Conservation (phyloP, 129 eudicot genomes). For the Smallanthus sonchifolius region DNA sequence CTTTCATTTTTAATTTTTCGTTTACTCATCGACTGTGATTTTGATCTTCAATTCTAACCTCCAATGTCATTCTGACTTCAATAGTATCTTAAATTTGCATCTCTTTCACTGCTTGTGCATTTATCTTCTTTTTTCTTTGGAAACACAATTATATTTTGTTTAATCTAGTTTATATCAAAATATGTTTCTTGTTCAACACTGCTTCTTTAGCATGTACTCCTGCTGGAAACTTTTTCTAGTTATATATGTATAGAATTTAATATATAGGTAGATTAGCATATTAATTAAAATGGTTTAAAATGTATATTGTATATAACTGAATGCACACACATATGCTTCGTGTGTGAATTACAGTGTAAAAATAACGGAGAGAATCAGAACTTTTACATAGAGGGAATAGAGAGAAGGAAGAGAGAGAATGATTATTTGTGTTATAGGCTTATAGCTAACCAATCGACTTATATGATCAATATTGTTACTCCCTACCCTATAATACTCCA, state of each 20-base stretch:
- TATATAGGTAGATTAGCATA: not conserved
- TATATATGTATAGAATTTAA: not conserved
- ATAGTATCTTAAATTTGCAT: not conserved
- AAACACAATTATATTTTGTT: not conserved
- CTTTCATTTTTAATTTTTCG: not conserved
- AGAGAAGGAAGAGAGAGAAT: not conserved
- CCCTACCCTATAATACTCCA: not conserved
- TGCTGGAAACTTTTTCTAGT: not conserved
- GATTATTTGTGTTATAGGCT: not conserved
- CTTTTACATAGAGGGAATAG: not conserved
- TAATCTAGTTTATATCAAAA: not conserved
- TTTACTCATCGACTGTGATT: not conserved
- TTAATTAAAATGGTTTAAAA: not conserved
- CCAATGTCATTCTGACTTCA: not conserved
- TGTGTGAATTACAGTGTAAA: not conserved
- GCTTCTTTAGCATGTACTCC: not conserved
- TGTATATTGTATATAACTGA: not conserved
- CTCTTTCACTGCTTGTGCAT: not conserved
- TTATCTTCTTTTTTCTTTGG: not conserved
- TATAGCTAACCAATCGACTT: not conserved
- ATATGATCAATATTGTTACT: not conserved
- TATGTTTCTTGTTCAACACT: not conserved
- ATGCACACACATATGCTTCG: not conserved
- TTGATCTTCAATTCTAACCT: too few relatives aligned
- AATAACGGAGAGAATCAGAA: not conserved